phyloP scores from a whole-genome alignment of 2,329 filamentous ascomycete species.

The Coniochaeta ligniaria region DNA sequence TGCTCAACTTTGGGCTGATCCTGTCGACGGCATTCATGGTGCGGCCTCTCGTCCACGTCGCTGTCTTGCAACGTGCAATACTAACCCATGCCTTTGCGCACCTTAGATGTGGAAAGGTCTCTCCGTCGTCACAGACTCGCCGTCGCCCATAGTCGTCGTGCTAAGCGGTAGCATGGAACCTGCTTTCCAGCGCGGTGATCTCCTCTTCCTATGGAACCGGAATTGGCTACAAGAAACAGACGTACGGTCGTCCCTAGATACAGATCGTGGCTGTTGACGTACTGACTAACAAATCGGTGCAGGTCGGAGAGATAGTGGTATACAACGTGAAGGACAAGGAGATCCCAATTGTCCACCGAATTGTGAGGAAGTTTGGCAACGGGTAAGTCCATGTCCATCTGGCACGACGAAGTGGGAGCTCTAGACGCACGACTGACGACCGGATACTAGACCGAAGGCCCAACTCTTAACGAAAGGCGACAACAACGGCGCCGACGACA shows the following conservation, averaged over 20 bases:
- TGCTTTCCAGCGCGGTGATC: constrained; percentile 71
- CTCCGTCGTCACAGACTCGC: constrained; percentile 67
- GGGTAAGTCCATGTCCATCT: constrained; percentile 33
- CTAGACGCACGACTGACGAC: constrained; percentile 3
- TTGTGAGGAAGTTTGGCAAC: constrained; percentile 66
- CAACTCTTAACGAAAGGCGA: constrained; percentile 93
- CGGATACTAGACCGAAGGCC: constrained; percentile 37
- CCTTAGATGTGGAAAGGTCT: constrained; percentile 77
- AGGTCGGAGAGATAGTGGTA: constrained; percentile 40
- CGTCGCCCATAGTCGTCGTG: constrained; percentile 76
- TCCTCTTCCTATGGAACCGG: constrained; percentile 72
- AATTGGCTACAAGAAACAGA: constrained; percentile 48
- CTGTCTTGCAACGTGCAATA: neutral
- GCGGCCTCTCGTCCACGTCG: constrained; percentile 14
- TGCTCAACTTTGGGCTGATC: constrained; percentile 87
- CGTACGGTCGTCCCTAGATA: constrained; percentile 10
- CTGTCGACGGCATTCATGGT: constrained; percentile 89
- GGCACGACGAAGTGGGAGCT: neutral
- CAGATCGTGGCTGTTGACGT: constrained; percentile 10
- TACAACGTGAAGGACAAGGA: constrained; percentile 87
- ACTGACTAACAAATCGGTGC: neutral
- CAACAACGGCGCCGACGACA: constrained; percentile 92
- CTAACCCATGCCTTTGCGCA: constrained; percentile 10
- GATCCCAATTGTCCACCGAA: constrained; percentile 93
- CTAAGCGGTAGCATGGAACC: constrained; percentile 80